Percentiles rank a stretch among this genome's conserved stretches.
phyloP scores from a whole-genome alignment of 306 rosid species.

The Pyrus betulifolia region DNA sequence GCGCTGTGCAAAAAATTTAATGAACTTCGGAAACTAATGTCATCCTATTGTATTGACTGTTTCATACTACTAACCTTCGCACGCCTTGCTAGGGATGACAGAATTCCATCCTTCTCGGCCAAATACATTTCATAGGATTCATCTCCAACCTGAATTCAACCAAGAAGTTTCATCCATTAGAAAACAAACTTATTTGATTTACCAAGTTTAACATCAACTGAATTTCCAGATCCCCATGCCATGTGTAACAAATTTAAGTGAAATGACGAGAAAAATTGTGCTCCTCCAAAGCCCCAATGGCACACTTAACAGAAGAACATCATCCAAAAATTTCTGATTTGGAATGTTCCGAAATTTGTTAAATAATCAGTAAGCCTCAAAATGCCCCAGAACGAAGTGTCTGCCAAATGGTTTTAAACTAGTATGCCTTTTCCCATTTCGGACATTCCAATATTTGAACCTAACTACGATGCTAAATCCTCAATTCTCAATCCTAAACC shows the following conservation, averaged over 20 bases:
- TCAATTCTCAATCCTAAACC: not conserved
- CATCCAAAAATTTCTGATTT: not conserved
- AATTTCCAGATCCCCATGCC: not conserved
- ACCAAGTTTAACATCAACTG: not conserved
- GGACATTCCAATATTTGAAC: not conserved
- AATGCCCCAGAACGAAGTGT: not conserved
- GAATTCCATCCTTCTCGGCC: slow-evolving; percentile 70
- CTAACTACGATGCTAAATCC: not conserved
- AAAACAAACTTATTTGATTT: not conserved
- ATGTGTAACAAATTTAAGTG: not conserved
- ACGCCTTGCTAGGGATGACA: slow-evolving; percentile 77
- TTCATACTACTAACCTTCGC: slow-evolving; percentile 62
- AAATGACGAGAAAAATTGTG: not conserved
- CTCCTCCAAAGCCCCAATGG: not conserved
- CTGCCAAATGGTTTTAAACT: not conserved
- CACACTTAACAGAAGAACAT: not conserved
- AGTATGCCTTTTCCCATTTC: not conserved
- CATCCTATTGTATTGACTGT: not conserved
- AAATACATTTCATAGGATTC: slow-evolving; percentile 66
- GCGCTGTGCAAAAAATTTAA: not conserved
- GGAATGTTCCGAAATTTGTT: not conserved
- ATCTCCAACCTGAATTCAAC: slow-evolving; percentile 66
- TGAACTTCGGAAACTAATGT: not conserved
- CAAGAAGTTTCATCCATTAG: not conserved
- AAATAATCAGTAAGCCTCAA: not conserved